Evolutionary conservation across 2,329 filamentous ascomycete genomes (phyloP), one percentile per base, ranked within the genome.

Genomic region (Fusarium tanahbumbuense): DNA sequence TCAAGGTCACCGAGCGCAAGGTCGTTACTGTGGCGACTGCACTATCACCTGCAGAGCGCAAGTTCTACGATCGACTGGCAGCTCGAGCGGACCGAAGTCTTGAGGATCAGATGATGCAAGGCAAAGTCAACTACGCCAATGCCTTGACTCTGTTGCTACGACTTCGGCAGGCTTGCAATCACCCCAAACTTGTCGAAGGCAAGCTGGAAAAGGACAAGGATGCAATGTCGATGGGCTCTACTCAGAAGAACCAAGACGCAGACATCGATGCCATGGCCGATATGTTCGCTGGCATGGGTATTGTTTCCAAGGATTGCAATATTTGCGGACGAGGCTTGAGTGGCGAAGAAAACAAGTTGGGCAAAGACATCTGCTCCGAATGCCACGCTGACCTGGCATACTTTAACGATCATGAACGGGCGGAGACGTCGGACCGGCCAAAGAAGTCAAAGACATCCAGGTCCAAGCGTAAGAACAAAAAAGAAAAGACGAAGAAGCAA

Each of bases 81-180:
- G 87, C 90, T 64, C 90, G 96, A 37, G 94, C 96, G 13, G 93
- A 98, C 78, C 89, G 91, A 76, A 94, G 93, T 74, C 87, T 99
- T 42, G 49, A 53, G 53, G 90, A 97, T 75, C 88, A 90, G 78
- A 97, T 98, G 92, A 94, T 97, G 90, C 89, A 88, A 53, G 90
- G 89, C 9, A 89, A 93, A 76, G 83, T 94, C 56, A 97, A 94
- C 82, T 98, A 98, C 77, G 95, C 97, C 62, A 97, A 94, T 74
- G 96, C 96, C 20, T 88, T 99, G 76, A 94, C 97, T 15, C 83
- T 99, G 65, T 87, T 99, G n/a, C 83, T 99, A 59, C 91, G 96
- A 41, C 84, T 99, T 64, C 88, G 96, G 64, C 96, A 99, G 79
- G 93, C 94, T 22, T 99, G 96, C 80, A 97, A 99, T 76, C 96